phyloP scores from a whole-genome alignment of 257 asterid genomes.

The Lantana camara region DNA sequence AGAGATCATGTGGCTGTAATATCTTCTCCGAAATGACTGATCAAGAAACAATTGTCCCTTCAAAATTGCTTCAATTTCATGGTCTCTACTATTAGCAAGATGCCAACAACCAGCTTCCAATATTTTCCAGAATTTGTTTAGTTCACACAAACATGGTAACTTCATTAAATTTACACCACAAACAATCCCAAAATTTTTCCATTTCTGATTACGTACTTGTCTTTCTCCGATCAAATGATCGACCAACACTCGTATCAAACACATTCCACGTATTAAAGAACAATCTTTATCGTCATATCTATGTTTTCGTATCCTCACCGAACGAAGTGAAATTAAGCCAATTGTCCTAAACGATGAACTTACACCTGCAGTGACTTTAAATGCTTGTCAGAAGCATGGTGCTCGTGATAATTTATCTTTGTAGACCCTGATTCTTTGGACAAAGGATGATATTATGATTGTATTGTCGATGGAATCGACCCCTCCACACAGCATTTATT shows the following conservation, averaged over 20 bases:
- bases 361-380: background rate
- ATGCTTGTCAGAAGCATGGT: slow-evolving; percentile 21
- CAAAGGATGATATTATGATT: background rate
- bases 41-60: too few relatives aligned
- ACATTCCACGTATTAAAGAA: too few relatives aligned
- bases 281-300: too few relatives aligned
- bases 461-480: too few relatives aligned
- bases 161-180: background rate
- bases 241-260: too few relatives aligned
- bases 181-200: background rate
- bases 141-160: background rate
- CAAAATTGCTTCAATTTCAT: slow-evolving; percentile 15
- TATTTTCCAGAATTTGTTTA: background rate
- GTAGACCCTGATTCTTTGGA: slow-evolving; percentile 9
- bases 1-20: slow-evolving; percentile 3
- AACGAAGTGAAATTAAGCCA: too few relatives aligned
- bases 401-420: too few relatives aligned
- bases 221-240: too few relatives aligned
- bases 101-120: slow-evolving; percentile 16
- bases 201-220: background rate
- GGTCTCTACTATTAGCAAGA: background rate
- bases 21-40: background rate
- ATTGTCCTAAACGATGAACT: too few relatives aligned
- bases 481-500: slow-evolving; percentile 14
- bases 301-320: too few relatives aligned